Evolutionary conservation across 495 filamentous ascomycete genomes (phyloP).

Genomic region (Chaetomium tenue): DNA sequence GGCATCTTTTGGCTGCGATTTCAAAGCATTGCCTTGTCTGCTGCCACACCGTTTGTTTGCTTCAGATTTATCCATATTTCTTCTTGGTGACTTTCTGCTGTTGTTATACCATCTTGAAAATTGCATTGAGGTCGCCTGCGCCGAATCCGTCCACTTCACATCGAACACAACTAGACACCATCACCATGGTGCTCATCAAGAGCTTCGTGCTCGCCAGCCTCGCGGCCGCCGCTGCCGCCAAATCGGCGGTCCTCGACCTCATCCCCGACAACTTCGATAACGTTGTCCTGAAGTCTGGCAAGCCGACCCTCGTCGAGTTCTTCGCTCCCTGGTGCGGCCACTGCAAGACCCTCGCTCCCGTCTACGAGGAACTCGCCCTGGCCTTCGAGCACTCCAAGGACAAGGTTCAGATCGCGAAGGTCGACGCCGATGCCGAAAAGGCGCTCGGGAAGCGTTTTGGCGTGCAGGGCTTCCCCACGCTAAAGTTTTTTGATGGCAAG

Average conservation of each 20-base stretch:
- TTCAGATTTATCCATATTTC: background rate
- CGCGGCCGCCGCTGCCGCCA: slow-evolving; percentile 47
- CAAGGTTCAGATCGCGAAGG: slow-evolving; percentile 88
- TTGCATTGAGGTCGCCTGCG: slow-evolving; percentile 9
- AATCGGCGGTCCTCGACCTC: slow-evolving; percentile 77
- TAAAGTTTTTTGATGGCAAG: slow-evolving; percentile 99
- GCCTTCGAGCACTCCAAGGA: slow-evolving; percentile 70
- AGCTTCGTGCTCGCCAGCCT: slow-evolving; percentile 53
- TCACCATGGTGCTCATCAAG: slow-evolving; percentile 52
- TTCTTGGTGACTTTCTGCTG: slow-evolving; percentile 11
- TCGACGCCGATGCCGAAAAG: slow-evolving; percentile 89
- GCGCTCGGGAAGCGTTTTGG: slow-evolving; percentile 79
- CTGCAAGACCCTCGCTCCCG: slow-evolving; percentile 94
- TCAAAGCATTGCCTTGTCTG: slow-evolving; percentile 31
- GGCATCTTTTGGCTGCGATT: slow-evolving; percentile 38
- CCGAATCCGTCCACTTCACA: background rate
- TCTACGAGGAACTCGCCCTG: slow-evolving; percentile 89
- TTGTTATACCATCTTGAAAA: background rate
- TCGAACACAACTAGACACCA: slow-evolving; percentile 21
- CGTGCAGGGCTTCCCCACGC: slow-evolving; percentile 90
- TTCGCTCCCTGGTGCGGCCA: slow-evolving; percentile 98
- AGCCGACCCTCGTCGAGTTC: slow-evolving; percentile 96
- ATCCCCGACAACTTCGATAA: slow-evolving; percentile 86
- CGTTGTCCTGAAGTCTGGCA: slow-evolving; percentile 83
- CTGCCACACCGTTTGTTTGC: slow-evolving; percentile 18